These are phyloP conservation scores for Coemansia sp. DNA, from an alignment of 192 early-diverging fungal species.

Conservation along the genomic window DNA sequence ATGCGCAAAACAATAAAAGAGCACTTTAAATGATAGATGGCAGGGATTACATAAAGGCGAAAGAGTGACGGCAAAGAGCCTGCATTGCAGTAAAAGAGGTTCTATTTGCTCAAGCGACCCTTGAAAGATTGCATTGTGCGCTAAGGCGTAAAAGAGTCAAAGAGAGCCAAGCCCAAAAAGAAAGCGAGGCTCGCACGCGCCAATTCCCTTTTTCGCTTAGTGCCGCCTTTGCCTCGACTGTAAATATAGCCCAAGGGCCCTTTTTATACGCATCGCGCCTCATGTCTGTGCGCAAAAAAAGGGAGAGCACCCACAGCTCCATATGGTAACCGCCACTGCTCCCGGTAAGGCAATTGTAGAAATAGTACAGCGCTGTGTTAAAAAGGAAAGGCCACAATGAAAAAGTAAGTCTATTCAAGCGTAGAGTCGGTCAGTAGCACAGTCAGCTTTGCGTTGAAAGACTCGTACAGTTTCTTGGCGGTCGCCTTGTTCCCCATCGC, in stretches of 20 bases:
- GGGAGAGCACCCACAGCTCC: neutral
- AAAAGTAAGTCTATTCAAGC: neutral
- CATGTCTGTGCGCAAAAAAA: neutral
- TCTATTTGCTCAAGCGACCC: conserved; percentile 2
- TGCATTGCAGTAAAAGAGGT: neutral
- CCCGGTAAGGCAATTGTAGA: neutral
- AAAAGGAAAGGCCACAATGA: neutral
- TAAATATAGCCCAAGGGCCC: neutral
- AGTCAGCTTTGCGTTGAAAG: conserved; percentile 47
- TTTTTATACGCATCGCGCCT: neutral
- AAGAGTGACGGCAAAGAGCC: neutral
- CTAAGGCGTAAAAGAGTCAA: neutral
- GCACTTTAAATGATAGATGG: neutral
- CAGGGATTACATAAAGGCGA: neutral
- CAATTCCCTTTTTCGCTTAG: neutral
- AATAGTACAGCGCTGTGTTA: neutral
- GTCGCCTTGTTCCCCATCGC: conserved; percentile 43
- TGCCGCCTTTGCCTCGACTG: neutral
- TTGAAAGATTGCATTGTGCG: conserved; percentile 8
- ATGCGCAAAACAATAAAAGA: conserved; percentile 5
- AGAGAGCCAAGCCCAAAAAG: conserved; percentile 1
- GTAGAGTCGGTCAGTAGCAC: conserved; percentile 27
- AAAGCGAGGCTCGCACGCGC: neutral
- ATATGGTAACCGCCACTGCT: neutral
- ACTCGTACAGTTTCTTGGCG: conserved; percentile 46